These are phyloP conservation scores for Ogataea nakhonphanomensis DNA, from an alignment of 805 yeast genomes.

Conservation along the genomic window DNA sequence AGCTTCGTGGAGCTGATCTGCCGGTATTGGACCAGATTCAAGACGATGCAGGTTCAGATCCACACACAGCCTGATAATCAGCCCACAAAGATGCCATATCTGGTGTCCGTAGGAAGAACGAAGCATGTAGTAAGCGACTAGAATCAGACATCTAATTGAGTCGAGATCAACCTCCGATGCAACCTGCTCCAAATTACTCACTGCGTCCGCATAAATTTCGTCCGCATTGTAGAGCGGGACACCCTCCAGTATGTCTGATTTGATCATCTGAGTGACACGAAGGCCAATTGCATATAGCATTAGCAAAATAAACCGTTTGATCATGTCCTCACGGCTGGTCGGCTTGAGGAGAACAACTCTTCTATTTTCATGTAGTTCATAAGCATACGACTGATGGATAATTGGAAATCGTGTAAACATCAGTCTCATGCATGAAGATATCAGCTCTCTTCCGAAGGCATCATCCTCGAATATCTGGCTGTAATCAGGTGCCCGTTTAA, in stretches of 20 bases:
- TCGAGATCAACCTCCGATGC: slow-evolving; percentile 15
- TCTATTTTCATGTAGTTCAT: slow-evolving; percentile 16
- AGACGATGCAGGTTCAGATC: slow-evolving; percentile 21
- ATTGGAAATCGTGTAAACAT: slow-evolving; percentile 22
- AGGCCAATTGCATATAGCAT: slow-evolving; percentile 22
- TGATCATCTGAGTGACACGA: slow-evolving; percentile 13
- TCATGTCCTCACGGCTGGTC: slow-evolving; percentile 7
- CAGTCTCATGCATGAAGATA: slow-evolving; percentile 12
- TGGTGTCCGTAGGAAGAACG: slow-evolving; percentile 20
- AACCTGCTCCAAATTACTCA: slow-evolving; percentile 10
- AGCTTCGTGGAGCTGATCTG: slow-evolving; percentile 13
- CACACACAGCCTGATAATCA: slow-evolving; percentile 20
- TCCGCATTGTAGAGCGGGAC: slow-evolving; percentile 9
- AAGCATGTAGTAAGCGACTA: slow-evolving; percentile 17
- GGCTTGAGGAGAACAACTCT: slow-evolving; percentile 3
- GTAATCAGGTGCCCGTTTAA: slow-evolving; percentile 6
- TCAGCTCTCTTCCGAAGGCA: slow-evolving; percentile 10
- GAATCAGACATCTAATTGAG: slow-evolving; percentile 14
- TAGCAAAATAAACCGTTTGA: slow-evolving; percentile 14
- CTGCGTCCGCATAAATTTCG: slow-evolving; percentile 17
- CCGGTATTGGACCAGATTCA: slow-evolving; percentile 10
- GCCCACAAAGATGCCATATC: slow-evolving; percentile 22
- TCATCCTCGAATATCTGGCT: slow-evolving; percentile 11
- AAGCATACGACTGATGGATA: slow-evolving; percentile 1
- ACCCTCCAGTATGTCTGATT: slow-evolving; percentile 1